Evolutionary conservation across 2,329 filamentous ascomycete genomes (phyloP).

Genomic region (Incumbomyces delicatus): DNA sequence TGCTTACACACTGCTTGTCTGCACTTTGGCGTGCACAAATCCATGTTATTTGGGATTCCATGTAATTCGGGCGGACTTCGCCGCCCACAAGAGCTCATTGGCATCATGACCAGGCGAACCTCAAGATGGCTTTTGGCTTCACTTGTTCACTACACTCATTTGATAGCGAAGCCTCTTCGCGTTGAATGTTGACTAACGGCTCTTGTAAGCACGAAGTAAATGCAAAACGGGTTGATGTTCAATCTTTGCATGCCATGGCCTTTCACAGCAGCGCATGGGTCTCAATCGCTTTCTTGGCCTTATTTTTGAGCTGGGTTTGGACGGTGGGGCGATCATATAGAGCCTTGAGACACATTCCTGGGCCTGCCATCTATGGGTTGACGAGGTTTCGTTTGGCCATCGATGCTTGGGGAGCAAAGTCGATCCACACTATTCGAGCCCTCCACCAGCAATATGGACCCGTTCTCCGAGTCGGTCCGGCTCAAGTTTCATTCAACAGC

Average conservation of each 20-base stretch:
- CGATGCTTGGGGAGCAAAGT: constrained; percentile 15
- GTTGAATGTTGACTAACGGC: too few species aligned
- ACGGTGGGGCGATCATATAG: background rate
- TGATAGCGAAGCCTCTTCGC: too few species aligned
- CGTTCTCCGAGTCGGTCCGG: constrained; percentile 39
- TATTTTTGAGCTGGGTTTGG: background rate
- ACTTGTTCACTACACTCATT: too few species aligned
- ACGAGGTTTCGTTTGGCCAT: constrained; percentile 15
- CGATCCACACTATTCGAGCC: constrained; percentile 19
- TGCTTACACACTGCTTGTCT: too few species aligned
- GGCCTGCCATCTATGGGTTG: constrained; percentile 12
- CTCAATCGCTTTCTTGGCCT: background rate
- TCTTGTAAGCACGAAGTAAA: too few species aligned
- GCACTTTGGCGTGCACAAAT: too few species aligned
- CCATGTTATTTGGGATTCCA: too few species aligned
- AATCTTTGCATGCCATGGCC: background rate
- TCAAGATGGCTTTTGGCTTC: too few species aligned
- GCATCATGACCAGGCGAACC: too few species aligned
- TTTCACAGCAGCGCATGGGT: background rate
- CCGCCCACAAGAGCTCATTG: too few species aligned
- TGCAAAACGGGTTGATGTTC: too few species aligned
- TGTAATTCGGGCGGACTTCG: too few species aligned
- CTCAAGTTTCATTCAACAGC: constrained; percentile 37
- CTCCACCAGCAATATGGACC: constrained; percentile 40
- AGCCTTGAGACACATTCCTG: constrained; percentile 9